Evolutionary conservation across 768 basidiomycete species (phyloP).

Genomic region (Lepiota brunneoincarnata): DNA sequence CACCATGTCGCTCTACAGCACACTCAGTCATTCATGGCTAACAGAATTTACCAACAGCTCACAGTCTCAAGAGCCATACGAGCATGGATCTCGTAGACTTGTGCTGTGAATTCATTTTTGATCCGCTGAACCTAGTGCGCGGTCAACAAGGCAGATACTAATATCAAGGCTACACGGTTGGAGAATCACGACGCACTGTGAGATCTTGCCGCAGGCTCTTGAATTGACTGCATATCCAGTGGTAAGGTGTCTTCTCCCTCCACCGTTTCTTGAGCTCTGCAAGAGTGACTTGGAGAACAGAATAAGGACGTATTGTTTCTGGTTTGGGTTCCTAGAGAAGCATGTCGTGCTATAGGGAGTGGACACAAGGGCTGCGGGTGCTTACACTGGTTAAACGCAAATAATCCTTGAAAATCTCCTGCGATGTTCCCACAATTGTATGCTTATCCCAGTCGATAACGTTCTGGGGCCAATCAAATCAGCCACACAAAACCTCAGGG

Average conservation of each 20-base stretch:
- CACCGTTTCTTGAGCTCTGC: conserved; percentile 85
- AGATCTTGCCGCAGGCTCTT: conserved; percentile 97
- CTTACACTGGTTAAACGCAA: conserved; percentile 86
- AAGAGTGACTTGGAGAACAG: conserved; percentile 81
- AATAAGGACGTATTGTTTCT: conserved; percentile 87
- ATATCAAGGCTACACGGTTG: neutral
- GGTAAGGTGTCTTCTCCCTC: conserved; percentile 72
- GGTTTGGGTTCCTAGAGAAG: conserved; percentile 85
- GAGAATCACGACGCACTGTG: conserved; percentile 61
- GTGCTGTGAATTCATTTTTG: conserved; percentile 96
- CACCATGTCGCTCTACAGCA: conserved; percentile 84
- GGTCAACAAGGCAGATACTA: conserved; percentile 5
- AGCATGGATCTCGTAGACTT: conserved; percentile 98
- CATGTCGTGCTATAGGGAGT: conserved; percentile 3
- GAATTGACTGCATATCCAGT: conserved; percentile 97
- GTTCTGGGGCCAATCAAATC: conserved; percentile 51
- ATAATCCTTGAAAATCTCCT: conserved; percentile 93
- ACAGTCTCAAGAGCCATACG: conserved; percentile 76
- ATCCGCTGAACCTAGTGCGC: conserved; percentile 87
- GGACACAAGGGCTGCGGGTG: conserved; percentile 1
- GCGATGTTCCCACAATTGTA: conserved; percentile 92
- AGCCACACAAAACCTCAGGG: neutral
- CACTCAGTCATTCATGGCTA: conserved; percentile 1
- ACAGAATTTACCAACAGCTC: conserved; percentile 10
- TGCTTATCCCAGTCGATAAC: conserved; percentile 95